Evolutionary conservation across 1,139 yeast species (phyloP), one percentile per base, ranked within the genome.

Genomic region (Trichomonascaceae sp.): DNA sequence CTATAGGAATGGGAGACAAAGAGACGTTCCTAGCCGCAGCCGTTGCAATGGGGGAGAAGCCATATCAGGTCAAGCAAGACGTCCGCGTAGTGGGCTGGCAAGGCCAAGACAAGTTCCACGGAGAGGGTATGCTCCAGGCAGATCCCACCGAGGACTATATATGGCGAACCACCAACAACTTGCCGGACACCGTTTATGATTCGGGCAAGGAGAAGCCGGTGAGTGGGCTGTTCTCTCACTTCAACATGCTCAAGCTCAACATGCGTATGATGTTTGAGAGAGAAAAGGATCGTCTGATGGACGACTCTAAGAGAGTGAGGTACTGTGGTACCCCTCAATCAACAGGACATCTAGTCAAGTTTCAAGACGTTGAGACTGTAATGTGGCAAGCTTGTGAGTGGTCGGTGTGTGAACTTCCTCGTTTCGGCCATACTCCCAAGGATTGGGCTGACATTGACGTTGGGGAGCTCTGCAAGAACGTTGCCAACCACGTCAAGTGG

Each of bases 1-100:
- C 82, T 0, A 78, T 75, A 39, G 93, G 94, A 29, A 92, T 80
- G 59, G 93, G 93, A 42, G 93, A 82, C 54, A 82, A 81, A 50
- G 94, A 82, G 50, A 81, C 93, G 0, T 82, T 80, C 48, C 60
- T 79, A 34, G 87, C 93, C 0, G 85, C 85, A 0, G 76, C 89
- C 0, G 68, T 69, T 30, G 80, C 77, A 1, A 56, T 76, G 36
- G 59, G 61, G 4, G 67, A 73, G 34, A 63, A 71, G 1, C 76
- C 62, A 42, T 78, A 80, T 48, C 85, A 77, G 54, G 82, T 79
- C 11, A 68, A 70, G 29, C 65, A 58, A 40, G 70, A 69, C 42
- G 51, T 71, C 30, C 61, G 62, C 39, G 75, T 78, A 1, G 62
- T 69, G 38, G 58, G 44, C 3, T 27, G 30, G 13, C 22, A 31